phyloP scores from a whole-genome alignment of 2,329 filamentous ascomycete genomes.

The Neofusicoccum kwambonambiense region DNA sequence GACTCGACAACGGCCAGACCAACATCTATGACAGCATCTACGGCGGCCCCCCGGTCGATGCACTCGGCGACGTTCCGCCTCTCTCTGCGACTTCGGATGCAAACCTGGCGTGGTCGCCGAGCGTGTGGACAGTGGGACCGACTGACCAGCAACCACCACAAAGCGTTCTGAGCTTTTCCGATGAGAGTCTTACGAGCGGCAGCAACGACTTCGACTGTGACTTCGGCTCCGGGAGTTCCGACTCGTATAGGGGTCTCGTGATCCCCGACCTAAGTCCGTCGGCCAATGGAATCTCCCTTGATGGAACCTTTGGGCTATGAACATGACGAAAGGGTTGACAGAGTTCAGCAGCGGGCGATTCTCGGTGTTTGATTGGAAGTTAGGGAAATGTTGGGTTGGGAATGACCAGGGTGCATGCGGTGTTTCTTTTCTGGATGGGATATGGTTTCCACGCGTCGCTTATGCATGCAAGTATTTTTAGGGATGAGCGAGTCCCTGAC shows the following conservation, averaged over 20 bases:
- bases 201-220: constrained; percentile 43
- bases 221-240: constrained; percentile 28
- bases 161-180: constrained; percentile 60
- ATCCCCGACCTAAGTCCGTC: constrained; percentile 17
- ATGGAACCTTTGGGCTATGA: constrained; percentile 8
- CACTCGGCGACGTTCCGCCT: constrained; percentile 34
- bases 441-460: neutral
- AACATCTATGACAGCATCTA: constrained; percentile 87
- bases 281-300: neutral
- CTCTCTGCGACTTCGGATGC: constrained; percentile 31
- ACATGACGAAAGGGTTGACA: neutral
- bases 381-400: neutral
- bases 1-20: constrained; percentile 73
- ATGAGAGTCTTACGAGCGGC: constrained; percentile 58
- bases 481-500: neutral
- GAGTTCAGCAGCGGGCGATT: constrained; percentile 1
- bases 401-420: neutral
- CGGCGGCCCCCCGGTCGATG: constrained; percentile 57
- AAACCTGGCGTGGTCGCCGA: constrained; percentile 36
- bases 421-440: constrained; percentile 1
- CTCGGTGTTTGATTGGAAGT: neutral
- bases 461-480: constrained; percentile 1
- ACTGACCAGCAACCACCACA: constrained; percentile 40
- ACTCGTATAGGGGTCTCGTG: constrained; percentile 19
- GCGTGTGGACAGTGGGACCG: constrained; percentile 35